A percentile compares a stretch with the other conserved stretches of the same genome.
phyloP scores from a whole-genome alignment of 2,329 filamentous ascomycete species.

The Pyricularia pennisetigena region DNA sequence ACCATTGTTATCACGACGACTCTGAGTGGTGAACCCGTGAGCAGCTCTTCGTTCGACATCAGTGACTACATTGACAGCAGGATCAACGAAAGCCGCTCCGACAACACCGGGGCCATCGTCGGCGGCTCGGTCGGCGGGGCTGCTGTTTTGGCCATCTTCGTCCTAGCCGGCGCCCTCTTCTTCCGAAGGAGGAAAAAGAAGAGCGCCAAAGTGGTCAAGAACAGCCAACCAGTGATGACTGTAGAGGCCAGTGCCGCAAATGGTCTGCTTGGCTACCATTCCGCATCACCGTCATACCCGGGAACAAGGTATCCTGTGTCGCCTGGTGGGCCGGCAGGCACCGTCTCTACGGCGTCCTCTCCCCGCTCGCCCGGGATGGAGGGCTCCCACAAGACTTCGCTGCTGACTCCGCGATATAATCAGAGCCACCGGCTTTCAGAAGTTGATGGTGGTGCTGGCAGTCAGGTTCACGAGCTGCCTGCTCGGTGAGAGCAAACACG shows the following conservation, averaged over 20 bases:
- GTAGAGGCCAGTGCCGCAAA: neutral
- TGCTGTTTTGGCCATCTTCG: neutral
- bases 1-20: neutral
- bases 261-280: neutral
- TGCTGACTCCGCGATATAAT: neutral
- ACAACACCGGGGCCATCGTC: neutral
- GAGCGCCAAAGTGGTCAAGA: neutral
- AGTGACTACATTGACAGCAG: neutral
- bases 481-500: too few species aligned
- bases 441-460: too few species aligned
- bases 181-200: neutral
- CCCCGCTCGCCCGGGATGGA: neutral
- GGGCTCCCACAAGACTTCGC: neutral
- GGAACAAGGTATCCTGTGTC: neutral
- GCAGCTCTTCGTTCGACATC: neutral
- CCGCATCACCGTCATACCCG: neutral
- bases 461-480: too few species aligned
- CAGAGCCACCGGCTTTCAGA: neutral
- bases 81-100: neutral
- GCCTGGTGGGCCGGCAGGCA: neutral
- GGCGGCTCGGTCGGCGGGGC: neutral
- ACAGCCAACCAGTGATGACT: neutral
- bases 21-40: neutral
- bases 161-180: neutral
- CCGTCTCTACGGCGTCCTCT: neutral